Conservation (phyloP, 805 yeast species). For the Kodamaea sagamina region DNA sequence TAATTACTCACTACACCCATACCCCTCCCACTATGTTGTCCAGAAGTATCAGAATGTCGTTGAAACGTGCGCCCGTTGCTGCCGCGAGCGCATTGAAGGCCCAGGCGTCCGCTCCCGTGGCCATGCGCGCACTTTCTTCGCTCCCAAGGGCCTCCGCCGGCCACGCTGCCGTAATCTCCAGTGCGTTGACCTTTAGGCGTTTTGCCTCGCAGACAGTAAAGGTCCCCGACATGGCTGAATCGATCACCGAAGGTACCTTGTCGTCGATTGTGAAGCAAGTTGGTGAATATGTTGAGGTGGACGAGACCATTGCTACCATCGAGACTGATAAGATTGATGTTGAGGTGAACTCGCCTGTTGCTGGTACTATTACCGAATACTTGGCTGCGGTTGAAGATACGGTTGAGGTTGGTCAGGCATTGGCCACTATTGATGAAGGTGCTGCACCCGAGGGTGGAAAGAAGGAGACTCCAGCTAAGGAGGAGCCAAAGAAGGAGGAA, state of each 20-base stretch:
- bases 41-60: constrained; percentile 31
- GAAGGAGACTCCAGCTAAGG: constrained; percentile 32
- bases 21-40: constrained; percentile 30
- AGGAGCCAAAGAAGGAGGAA: constrained; percentile 22
- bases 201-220: constrained; percentile 58
- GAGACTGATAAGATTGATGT: constrained; percentile 98
- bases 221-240: constrained; percentile 99
- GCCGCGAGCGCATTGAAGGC: constrained; percentile 14
- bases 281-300: constrained; percentile 84
- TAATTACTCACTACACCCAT: constrained; percentile 1
- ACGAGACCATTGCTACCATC: constrained; percentile 92
- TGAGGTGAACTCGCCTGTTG: constrained; percentile 90
- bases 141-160: constrained; percentile 2
- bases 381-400: constrained; percentile 86
- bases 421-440: constrained; percentile 82
- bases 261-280: constrained; percentile 65
- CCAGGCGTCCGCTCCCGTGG: constrained; percentile 2
- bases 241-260: constrained; percentile 94
- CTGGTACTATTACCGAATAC: constrained; percentile 86
- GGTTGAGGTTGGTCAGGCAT: constrained; percentile 93
- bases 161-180: constrained; percentile 3
- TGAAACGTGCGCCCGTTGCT: constrained; percentile 30
- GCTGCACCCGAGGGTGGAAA: constrained; percentile 57
- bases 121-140: not conserved
- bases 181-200: constrained; percentile 31